Evolutionary conservation across 768 basidiomycete species (phyloP).

Genomic region (Thelephora ganbajun): DNA sequence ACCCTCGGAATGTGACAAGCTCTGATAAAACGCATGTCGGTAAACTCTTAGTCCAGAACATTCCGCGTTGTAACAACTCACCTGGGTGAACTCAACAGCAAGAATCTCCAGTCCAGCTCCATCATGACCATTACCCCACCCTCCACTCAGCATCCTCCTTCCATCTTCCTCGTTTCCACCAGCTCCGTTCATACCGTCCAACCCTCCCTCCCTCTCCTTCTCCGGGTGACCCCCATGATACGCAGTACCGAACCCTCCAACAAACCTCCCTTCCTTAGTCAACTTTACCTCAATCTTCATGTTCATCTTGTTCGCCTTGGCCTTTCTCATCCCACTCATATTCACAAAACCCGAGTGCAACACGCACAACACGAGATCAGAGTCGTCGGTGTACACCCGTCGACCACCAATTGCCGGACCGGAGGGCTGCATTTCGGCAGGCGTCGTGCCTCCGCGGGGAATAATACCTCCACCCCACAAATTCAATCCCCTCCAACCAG

Average conservation of each 20-base stretch:
- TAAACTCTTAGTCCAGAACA: background rate
- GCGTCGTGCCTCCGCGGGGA: conserved; percentile 4
- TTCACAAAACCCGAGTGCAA: conserved; percentile 45
- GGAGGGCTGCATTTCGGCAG: conserved; percentile 1
- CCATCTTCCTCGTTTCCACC: conserved; percentile 13
- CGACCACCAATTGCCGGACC: conserved; percentile 19
- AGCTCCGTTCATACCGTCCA: conserved; percentile 1
- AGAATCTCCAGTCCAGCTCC: conserved; percentile 66
- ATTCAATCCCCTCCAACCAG: background rate
- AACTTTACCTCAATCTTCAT: conserved; percentile 28
- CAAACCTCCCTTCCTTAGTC: conserved; percentile 28
- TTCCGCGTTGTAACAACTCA: conserved; percentile 20
- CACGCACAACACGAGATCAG: conserved; percentile 54
- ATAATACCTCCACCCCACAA: conserved; percentile 2
- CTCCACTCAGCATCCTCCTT: conserved; percentile 25
- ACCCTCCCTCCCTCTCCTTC: conserved; percentile 6
- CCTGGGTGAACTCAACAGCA: conserved; percentile 48
- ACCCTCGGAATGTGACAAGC: conserved; percentile 37
- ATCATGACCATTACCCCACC: conserved; percentile 71
- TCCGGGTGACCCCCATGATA: conserved; percentile 5
- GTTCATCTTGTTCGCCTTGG: conserved; percentile 24
- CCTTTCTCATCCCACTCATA: conserved; percentile 27
- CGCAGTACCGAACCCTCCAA: conserved; percentile 26
- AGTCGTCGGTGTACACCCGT: conserved; percentile 70
- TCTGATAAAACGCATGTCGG: conserved; percentile 23